These are phyloP conservation scores for Akanthomyces dipterigenus DNA, from an alignment of 2,329 filamentous ascomycete genomes.

Conservation along the genomic window DNA sequence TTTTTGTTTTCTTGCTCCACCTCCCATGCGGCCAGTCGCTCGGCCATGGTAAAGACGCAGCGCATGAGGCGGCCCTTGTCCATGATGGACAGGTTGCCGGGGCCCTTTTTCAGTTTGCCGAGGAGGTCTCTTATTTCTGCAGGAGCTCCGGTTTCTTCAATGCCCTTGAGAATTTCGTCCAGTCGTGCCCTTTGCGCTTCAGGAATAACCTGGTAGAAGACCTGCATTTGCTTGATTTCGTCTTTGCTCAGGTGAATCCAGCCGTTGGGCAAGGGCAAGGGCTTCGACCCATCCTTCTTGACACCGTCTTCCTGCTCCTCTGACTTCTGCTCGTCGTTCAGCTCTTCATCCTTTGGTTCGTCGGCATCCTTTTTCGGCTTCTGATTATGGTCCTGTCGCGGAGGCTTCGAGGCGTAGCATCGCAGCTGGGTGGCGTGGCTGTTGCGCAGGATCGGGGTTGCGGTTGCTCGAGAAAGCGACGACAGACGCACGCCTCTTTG, in stretches of 20 bases:
- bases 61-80: slow-evolving; percentile 33
- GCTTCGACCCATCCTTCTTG: slow-evolving; percentile 19
- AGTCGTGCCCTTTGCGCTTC: slow-evolving; percentile 53
- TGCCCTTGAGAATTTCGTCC: slow-evolving; percentile 51
- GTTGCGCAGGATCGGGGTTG: slow-evolving; percentile 28
- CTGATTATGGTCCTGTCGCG: slow-evolving; percentile 31
- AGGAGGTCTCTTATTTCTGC: slow-evolving; percentile 55
- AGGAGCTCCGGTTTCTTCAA: slow-evolving; percentile 65
- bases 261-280: slow-evolving; percentile 34
- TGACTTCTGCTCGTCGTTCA: slow-evolving; percentile 16
- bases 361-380: slow-evolving; percentile 20
- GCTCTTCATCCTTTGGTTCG: slow-evolving; percentile 18
- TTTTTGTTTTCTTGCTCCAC: slow-evolving; percentile 13
- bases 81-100: slow-evolving; percentile 43
- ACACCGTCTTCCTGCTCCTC: slow-evolving; percentile 16
- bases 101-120: slow-evolving; percentile 45
- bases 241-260: slow-evolving; percentile 41
- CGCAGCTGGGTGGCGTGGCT: slow-evolving; percentile 25
- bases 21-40: slow-evolving; percentile 28
- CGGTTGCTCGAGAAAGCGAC: slow-evolving; percentile 26
- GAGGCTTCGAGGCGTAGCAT: slow-evolving; percentile 32
- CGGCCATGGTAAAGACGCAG: slow-evolving; percentile 29
- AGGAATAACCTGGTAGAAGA: slow-evolving; percentile 56
- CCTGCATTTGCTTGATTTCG: slow-evolving; percentile 47
- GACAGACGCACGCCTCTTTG: slow-evolving; percentile 36